Evolutionary conservation across 2,329 filamentous ascomycete species (phyloP), one percentile per base, ranked within the genome.

Genomic region (Colletotrichum chlorophyti): DNA sequence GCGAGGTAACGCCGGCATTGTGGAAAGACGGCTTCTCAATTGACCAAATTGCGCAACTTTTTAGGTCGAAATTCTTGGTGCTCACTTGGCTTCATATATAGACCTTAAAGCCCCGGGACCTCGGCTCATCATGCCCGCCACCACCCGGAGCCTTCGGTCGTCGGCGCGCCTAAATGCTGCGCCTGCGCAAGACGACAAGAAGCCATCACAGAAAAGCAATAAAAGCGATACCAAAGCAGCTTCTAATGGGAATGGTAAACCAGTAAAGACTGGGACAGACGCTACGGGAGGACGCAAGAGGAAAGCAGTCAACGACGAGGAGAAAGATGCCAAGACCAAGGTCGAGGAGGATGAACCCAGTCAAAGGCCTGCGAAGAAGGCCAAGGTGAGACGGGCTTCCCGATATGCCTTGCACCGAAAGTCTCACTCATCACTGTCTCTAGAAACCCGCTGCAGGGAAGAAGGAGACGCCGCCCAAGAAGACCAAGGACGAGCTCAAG

Each of bases 401-500:
- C 12, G 7, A 23, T 9, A 5, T 11, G 4, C 3, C 17, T 14
- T 9, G 14, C 4, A 11, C 9, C n/a, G n/a, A n/a, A n/a, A 21
- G 6, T 1, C 5, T 27, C 12, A 12, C 7, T 19, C 4, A 2
- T n/a, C n/a, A 4, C 11, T 11, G 8, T 2, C 8, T 14, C 6
- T 40, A 60, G 57, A 60, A 60, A 21, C 38, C 57, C 1, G 19
- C 38, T 3, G 43, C 45, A 7, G 43, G 19, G 4, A 53, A 58
- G 32, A 59, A 60, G 42, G 54, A 49, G 5, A 21, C 49, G 3
- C 31, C 41, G 1, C 23, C 43, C 1, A 53, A 35, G 15, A 62
- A 55, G 45, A 43, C 59, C 15, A 51, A 41, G 29, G 58, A 47
- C n/a, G 53, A 58, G 29, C 61, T 63, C 45, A 58, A 51, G 14